Conservation (phyloP, 768 basidiomycete species). For the Boletus reticulatus region DNA sequence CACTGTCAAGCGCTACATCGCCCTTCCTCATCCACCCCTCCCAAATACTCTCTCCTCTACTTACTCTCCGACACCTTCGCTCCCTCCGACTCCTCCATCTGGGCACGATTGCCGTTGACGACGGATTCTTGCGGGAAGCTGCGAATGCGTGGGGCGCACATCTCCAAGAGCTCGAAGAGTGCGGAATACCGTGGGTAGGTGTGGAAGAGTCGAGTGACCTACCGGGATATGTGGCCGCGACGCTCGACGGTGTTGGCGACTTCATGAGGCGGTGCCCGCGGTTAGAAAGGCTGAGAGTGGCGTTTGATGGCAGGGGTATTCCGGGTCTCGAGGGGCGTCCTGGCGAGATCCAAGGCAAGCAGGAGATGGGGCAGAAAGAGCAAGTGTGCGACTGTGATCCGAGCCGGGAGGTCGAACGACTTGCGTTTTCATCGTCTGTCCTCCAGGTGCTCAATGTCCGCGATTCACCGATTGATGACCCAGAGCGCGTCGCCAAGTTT, state of each 20-base stretch:
- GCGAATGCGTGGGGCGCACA: slow-evolving; percentile 26
- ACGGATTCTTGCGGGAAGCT: slow-evolving; percentile 24
- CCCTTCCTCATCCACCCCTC: slow-evolving; percentile 28
- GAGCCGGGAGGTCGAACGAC: neutral
- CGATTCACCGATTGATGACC: slow-evolving; percentile 26
- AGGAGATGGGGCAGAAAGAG: neutral
- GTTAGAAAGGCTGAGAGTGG: slow-evolving; percentile 17
- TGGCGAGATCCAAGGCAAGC: neutral
- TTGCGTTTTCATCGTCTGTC: neutral
- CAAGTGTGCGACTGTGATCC: neutral
- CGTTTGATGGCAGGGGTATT: slow-evolving; percentile 25
- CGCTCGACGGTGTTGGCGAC: slow-evolving; percentile 22
- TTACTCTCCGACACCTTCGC: slow-evolving; percentile 19
- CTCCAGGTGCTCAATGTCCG: slow-evolving; percentile 29
- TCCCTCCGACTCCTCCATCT: slow-evolving; percentile 23
- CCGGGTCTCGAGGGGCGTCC: neutral
- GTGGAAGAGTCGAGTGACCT: slow-evolving; percentile 13
- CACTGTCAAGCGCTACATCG: slow-evolving; percentile 13
- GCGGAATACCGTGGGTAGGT: slow-evolving; percentile 28
- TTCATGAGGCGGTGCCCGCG: slow-evolving; percentile 18
- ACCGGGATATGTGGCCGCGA: slow-evolving; percentile 12
- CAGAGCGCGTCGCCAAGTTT: slow-evolving; percentile 25
- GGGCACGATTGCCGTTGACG: slow-evolving; percentile 27
- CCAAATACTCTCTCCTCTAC: slow-evolving; percentile 22
- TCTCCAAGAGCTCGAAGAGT: slow-evolving; percentile 27